Evolutionary conservation across 352 stramenopile species (phyloP).

Genomic region (Pythium guiyangense): DNA sequence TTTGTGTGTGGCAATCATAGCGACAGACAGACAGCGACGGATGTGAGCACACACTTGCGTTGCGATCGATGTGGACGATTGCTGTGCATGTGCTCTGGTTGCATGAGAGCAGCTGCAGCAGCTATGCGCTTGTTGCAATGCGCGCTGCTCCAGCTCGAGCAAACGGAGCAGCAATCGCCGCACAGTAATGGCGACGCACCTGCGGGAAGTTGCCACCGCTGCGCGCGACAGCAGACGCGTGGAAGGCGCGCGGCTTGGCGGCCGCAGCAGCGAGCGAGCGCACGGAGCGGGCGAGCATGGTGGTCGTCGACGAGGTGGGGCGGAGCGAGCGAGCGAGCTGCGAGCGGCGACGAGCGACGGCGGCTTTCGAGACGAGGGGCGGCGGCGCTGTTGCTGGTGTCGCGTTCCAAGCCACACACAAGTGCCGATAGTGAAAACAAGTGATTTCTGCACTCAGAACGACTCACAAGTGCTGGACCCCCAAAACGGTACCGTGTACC

Average conservation of each 20-base stretch:
- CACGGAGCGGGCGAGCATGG: constrained; percentile 61
- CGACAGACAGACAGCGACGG: background rate
- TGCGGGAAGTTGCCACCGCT: constrained; percentile 28
- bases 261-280: constrained; percentile 32
- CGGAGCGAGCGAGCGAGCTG: background rate
- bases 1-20: background rate
- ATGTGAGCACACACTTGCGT: background rate
- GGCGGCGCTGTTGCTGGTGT: background rate
- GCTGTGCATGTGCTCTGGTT: too few species aligned
- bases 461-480: background rate
- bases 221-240: constrained; percentile 37
- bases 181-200: too few species aligned
- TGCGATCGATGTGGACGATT: background rate
- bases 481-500: background rate
- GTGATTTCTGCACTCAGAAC: too few species aligned
- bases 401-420: background rate
- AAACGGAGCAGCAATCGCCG: background rate
- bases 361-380: background rate
- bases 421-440: too few species aligned
- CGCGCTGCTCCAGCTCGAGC: background rate
- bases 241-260: constrained; percentile 29
- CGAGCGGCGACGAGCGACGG: background rate
- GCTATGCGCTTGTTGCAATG: background rate
- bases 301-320: constrained; percentile 5
- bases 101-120: too few species aligned